phyloP scores from a whole-genome alignment of 139 green algal species.

The Tetraselmis chui region DNA sequence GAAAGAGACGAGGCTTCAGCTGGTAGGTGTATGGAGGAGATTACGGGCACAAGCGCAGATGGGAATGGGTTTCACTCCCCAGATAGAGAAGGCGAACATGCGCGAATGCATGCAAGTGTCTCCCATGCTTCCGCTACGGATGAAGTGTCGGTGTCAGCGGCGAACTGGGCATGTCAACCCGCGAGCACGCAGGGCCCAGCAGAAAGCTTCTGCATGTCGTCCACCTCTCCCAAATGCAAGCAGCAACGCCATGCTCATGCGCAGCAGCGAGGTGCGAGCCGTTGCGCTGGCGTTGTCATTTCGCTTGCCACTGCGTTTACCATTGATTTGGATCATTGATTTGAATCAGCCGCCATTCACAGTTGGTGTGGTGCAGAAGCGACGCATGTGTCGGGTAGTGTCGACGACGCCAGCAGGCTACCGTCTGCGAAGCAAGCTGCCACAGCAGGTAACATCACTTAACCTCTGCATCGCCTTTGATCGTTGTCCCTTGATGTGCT shows the following conservation, averaged over 20 bases:
- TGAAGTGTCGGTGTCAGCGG: neutral
- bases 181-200: neutral
- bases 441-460: neutral
- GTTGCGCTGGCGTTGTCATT: neutral
- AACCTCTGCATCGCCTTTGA: neutral
- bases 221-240: neutral
- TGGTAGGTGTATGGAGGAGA: neutral
- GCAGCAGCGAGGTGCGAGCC: neutral
- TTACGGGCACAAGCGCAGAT: neutral
- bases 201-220: neutral
- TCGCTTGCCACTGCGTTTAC: neutral
- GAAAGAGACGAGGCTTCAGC: neutral
- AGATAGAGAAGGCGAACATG: neutral
- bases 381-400: neutral
- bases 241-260: neutral
- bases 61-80: neutral
- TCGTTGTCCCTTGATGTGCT: neutral
- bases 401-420: neutral
- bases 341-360: neutral
- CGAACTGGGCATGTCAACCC: neutral
- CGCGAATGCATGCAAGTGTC: neutral
- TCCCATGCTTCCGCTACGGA: neutral
- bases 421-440: neutral
- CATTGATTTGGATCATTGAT: neutral
- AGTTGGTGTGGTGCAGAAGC: neutral